phyloP scores from a whole-genome alignment of 768 basidiomycete genomes.

The Psilocybe subaeruginosa region DNA sequence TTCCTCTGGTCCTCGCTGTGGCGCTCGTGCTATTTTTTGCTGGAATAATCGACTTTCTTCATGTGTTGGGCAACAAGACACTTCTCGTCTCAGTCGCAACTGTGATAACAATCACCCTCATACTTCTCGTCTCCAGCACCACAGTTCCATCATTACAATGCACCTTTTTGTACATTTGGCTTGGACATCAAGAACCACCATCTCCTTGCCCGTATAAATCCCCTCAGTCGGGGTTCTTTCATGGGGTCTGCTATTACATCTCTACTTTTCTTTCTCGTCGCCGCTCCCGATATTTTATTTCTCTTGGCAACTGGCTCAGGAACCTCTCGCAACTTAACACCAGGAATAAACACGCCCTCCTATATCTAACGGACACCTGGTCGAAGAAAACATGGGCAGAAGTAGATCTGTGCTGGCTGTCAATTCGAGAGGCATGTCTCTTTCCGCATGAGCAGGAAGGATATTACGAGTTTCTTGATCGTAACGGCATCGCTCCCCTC shows the following conservation, averaged over 20 bases:
- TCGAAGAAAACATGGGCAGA: slow-evolving; percentile 1
- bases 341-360: neutral
- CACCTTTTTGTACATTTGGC: neutral
- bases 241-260: neutral
- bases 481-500: neutral
- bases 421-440: neutral
- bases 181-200: neutral
- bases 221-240: neutral
- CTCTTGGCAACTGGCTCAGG: neutral
- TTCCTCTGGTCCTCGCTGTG: slow-evolving; percentile 1
- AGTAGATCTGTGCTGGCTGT: neutral
- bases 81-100: neutral
- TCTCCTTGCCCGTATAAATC: neutral
- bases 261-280: neutral
- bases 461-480: neutral
- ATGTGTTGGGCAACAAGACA: neutral
- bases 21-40: slow-evolving; percentile 1
- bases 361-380: slow-evolving; percentile 1
- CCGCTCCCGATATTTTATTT: neutral
- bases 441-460: neutral
- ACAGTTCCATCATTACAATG: neutral
- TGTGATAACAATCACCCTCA: neutral
- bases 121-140: neutral
- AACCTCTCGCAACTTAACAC: neutral
- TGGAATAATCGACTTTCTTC: slow-evolving; percentile 1